A percentile compares a stretch with the other conserved stretches of the same genome.
Evolutionary conservation across 164 flowering plant species (phyloP).

Genomic region (Piper longum): DNA sequence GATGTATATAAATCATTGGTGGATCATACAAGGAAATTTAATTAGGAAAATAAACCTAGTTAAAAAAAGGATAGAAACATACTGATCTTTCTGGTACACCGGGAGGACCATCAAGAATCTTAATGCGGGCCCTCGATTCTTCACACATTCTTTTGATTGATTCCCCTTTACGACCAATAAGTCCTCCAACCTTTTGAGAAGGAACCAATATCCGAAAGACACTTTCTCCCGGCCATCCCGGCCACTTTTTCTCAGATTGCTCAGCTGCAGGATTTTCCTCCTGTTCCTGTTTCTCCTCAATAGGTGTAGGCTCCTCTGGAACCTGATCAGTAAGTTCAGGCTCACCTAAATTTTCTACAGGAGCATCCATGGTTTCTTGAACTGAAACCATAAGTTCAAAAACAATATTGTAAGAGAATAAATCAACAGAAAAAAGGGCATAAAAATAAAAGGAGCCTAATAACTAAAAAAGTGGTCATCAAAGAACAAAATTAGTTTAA

Average conservation of each 20-base stretch:
- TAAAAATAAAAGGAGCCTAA: too few relatives aligned
- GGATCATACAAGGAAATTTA: too few relatives aligned
- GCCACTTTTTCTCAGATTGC: conserved; percentile 67
- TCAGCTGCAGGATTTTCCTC: conserved; percentile 22
- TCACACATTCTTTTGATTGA: conserved; percentile 79
- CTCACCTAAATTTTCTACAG: conserved; percentile 10
- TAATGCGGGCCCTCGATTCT: conserved; percentile 87
- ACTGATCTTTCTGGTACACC: conserved; percentile 89
- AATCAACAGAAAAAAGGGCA: too few relatives aligned
- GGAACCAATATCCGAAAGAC: conserved; percentile 90
- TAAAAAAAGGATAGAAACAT: conserved; percentile 21
- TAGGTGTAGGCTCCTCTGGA: conserved; percentile 7
- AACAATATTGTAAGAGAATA: too few relatives aligned
- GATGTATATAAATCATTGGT: too few relatives aligned
- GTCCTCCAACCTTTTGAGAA: conserved; percentile 83
- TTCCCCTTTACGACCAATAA: conserved; percentile 97
- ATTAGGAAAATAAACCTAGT: too few relatives aligned
- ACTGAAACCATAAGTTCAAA: background rate
- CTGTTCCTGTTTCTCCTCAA: conserved; percentile 8
- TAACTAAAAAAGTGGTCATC: too few relatives aligned
- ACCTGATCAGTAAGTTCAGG: conserved; percentile 3
- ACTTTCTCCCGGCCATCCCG: conserved; percentile 99
- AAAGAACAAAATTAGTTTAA: too few relatives aligned
- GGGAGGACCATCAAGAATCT: conserved; percentile 93
- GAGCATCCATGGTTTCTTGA: conserved; percentile 13